These are phyloP conservation scores for Penicilliopsis zonata DNA, from an alignment of 495 filamentous ascomycete genomes.

Conservation along the genomic window DNA sequence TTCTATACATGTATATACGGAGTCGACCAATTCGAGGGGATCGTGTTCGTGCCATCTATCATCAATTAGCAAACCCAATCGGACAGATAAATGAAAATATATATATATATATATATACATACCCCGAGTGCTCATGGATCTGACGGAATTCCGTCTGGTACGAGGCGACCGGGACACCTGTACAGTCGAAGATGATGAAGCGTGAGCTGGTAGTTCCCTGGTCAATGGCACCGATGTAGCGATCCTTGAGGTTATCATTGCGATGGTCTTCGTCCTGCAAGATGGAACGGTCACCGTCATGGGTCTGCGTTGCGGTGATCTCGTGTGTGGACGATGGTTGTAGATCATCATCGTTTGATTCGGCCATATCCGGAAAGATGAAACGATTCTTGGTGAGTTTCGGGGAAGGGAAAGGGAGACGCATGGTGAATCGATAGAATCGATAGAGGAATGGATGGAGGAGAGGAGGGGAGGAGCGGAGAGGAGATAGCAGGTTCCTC, in stretches of 20 bases:
- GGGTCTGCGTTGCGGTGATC: conserved; percentile 16
- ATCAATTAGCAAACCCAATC: too few relatives aligned
- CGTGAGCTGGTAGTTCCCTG: conserved; percentile 89
- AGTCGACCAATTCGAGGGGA: conserved; percentile 63
- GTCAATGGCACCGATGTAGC: conserved; percentile 68
- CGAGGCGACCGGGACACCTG: conserved; percentile 66
- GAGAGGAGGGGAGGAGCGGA: too few relatives aligned
- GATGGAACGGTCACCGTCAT: conserved; percentile 31
- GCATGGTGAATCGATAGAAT: too few relatives aligned
- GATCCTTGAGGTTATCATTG: conserved; percentile 24
- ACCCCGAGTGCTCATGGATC: conserved; percentile 83
- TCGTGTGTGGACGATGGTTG: conserved; percentile 11
- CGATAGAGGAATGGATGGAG: conserved; percentile 3
- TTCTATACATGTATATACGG: conserved; percentile 78
- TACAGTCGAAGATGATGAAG: conserved; percentile 81
- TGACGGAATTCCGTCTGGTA: conserved; percentile 91
- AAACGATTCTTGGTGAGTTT: neutral
- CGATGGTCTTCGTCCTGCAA: conserved; percentile 25
- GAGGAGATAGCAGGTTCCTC: too few relatives aligned
- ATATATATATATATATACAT: conserved; percentile 22
- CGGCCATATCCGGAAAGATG: conserved; percentile 12
- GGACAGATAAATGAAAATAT: too few relatives aligned
- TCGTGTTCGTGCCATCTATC: conserved; percentile 94
- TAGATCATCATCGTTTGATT: conserved; percentile 17
- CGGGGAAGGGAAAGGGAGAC: conserved; percentile 3